phyloP scores from a whole-genome alignment of 1,139 yeast genomes.

The Entelexis sorbosivorans region DNA sequence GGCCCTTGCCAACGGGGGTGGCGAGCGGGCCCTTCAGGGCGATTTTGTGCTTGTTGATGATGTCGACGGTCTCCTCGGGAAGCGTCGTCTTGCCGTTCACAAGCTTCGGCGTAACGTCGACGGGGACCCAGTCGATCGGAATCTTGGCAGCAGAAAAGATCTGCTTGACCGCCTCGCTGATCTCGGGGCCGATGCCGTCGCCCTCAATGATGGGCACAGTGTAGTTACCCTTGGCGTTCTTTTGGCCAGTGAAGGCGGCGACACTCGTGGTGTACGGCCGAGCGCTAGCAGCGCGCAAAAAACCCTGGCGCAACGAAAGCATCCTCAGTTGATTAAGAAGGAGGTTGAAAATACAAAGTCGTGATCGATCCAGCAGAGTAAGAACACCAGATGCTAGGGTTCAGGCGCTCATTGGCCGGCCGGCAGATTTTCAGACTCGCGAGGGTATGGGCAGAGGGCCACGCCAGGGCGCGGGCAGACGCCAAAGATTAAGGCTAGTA shows the following conservation, averaged over 20 bases:
- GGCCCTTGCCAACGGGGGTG: constrained; percentile 98
- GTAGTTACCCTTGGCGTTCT: constrained; percentile 50
- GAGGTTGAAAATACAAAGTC: neutral
- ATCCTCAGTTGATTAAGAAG: constrained; percentile 1
- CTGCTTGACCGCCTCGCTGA: constrained; percentile 82
- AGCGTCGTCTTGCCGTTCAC: constrained; percentile 90
- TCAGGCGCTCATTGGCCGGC: constrained; percentile 6
- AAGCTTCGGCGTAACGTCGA: constrained; percentile 87
- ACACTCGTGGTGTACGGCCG: constrained; percentile 29
- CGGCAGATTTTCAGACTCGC: constrained; percentile 1
- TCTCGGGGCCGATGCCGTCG: constrained; percentile 96
- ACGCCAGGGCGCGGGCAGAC: neutral
- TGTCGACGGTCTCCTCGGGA: constrained; percentile 84
- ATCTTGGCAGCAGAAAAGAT: constrained; percentile 88
- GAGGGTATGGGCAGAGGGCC: neutral
- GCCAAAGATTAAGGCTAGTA: neutral
- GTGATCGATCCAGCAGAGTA: constrained; percentile 1
- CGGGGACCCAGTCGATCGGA: constrained; percentile 95
- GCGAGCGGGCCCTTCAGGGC: constrained; percentile 98
- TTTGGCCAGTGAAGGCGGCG: constrained; percentile 48
- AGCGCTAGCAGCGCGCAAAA: constrained; percentile 13
- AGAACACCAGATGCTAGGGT: constrained; percentile 4
- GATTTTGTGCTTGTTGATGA: constrained; percentile 82
- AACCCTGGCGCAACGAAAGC: constrained; percentile 16
- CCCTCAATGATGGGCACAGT: constrained; percentile 95